A percentile compares a stretch with the other conserved stretches of the same genome.
These are phyloP conservation scores for Hymenoscyphus albidus DNA, from an alignment of 2,329 filamentous ascomycete species.

Conservation along the genomic window DNA sequence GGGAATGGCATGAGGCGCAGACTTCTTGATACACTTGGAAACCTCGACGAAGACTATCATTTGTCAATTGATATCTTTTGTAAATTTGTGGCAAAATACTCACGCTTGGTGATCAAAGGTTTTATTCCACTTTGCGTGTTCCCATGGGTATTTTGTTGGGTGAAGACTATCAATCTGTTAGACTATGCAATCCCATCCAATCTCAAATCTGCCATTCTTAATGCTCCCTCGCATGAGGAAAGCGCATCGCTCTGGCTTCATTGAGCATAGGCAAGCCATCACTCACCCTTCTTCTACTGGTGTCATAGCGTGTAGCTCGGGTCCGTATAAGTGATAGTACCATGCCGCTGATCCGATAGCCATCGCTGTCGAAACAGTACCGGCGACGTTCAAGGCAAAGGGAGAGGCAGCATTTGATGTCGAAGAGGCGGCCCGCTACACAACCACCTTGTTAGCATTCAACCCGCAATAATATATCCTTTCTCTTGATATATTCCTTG, in stretches of 20 bases:
- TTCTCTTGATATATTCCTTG: not conserved
- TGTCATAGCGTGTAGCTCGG: slow-evolving; percentile 82
- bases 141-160: slow-evolving; percentile 90
- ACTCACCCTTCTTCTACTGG: slow-evolving; percentile 97
- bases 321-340: slow-evolving; percentile 96
- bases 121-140: slow-evolving; percentile 86
- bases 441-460: slow-evolving; percentile 39
- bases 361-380: slow-evolving; percentile 78
- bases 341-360: slow-evolving; percentile 88
- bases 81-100: slow-evolving; percentile 41
- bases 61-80: slow-evolving; percentile 26
- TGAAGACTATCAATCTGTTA: slow-evolving; percentile 66
- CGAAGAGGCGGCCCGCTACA: slow-evolving; percentile 62
- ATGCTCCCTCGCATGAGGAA: not conserved
- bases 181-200: slow-evolving; percentile 14
- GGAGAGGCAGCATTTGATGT: slow-evolving; percentile 68
- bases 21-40: slow-evolving; percentile 99
- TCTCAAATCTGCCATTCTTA: not conserved
- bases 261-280: slow-evolving; percentile 13
- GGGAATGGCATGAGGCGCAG: slow-evolving; percentile 95
- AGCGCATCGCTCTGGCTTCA: slow-evolving; percentile 22
- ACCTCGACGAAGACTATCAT: slow-evolving; percentile 82
- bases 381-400: slow-evolving; percentile 81
- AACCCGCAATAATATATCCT: not conserved
- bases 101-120: slow-evolving; percentile 97